These are phyloP conservation scores for Cladorrhinum samala DNA, from an alignment of 495 filamentous ascomycete species.

Conservation along the genomic window DNA sequence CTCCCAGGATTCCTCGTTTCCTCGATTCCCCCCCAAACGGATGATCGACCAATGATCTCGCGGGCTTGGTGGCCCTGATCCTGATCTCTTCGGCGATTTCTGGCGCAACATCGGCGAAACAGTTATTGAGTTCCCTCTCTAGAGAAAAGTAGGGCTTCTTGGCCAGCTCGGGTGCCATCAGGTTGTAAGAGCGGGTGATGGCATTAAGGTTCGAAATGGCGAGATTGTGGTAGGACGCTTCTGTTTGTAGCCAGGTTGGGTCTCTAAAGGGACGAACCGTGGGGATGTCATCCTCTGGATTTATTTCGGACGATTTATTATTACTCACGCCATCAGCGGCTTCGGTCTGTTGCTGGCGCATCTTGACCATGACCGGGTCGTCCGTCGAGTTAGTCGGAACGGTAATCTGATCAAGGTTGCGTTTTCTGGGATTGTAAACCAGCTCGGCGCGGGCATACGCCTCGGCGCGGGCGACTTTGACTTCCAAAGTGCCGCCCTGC, in stretches of 20 bases:
- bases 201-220: constrained; percentile 73
- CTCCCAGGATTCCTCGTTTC: constrained; percentile 38
- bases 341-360: constrained; percentile 33
- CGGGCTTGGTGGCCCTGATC: constrained; percentile 55
- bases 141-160: constrained; percentile 91
- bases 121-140: constrained; percentile 71
- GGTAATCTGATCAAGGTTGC: constrained; percentile 41
- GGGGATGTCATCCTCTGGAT: constrained; percentile 1
- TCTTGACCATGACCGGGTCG: constrained; percentile 43
- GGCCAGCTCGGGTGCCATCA: constrained; percentile 84
- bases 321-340: no score
- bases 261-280: constrained; percentile 55
- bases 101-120: constrained; percentile 82
- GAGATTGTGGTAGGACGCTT: constrained; percentile 71
- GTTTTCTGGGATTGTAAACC: constrained; percentile 43
- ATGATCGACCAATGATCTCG: constrained; percentile 30
- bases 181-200: constrained; percentile 83
- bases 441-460: constrained; percentile 71
- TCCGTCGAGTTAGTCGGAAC: constrained; percentile 43
- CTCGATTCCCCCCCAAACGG: constrained; percentile 56
- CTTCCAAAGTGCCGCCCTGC: constrained; percentile 68
- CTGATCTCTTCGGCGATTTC: constrained; percentile 63
- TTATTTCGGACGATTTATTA: no score
- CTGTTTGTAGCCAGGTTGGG: constrained; percentile 59
- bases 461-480: constrained; percentile 65